Evolutionary conservation across 1,284 basidiomycete genomes (phyloP).

Genomic region (Moesziomyces sp.): DNA sequence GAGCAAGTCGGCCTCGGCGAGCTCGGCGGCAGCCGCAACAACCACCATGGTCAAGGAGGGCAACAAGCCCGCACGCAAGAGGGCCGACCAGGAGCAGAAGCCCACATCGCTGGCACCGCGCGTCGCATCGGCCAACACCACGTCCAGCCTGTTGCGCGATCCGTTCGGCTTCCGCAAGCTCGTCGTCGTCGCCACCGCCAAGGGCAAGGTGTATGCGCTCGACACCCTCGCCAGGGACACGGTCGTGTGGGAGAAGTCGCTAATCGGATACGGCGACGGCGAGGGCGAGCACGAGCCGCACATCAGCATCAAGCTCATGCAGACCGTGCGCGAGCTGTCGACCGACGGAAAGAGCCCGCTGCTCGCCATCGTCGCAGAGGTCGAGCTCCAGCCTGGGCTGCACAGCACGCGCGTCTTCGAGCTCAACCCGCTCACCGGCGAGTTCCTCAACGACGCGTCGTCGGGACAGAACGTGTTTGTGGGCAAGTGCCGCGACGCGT

Average conservation of each 20-base stretch:
- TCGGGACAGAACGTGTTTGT: conserved; percentile 47
- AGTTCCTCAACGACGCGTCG: conserved; percentile 43
- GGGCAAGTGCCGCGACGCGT: conserved; percentile 49
- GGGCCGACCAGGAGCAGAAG: conserved; percentile 27
- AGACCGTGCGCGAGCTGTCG: conserved; percentile 55
- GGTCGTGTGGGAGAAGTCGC: conserved; percentile 63
- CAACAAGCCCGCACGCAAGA: conserved; percentile 30
- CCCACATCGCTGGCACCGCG: conserved; percentile 51
- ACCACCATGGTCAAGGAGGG: conserved; percentile 48
- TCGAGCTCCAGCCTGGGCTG: conserved; percentile 36
- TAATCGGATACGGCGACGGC: conserved; percentile 62
- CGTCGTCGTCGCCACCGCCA: conserved; percentile 77
- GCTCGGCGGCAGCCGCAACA: conserved; percentile 9
- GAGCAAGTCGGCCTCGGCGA: conserved; percentile 19
- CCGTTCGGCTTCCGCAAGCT: conserved; percentile 89
- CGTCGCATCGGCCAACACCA: conserved; percentile 37
- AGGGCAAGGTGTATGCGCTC: conserved; percentile 83
- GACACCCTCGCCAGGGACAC: conserved; percentile 75
- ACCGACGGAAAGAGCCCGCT: conserved; percentile 52
- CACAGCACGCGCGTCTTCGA: conserved; percentile 61
- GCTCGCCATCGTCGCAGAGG: conserved; percentile 59
- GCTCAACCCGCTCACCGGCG: conserved; percentile 63
- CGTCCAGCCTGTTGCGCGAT: conserved; percentile 70
- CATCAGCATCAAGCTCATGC: conserved; percentile 55
- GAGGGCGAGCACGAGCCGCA: conserved; percentile 55